Conservation (phyloP, 129 eudicot species). For the Helianthus tuberosus region DNA sequence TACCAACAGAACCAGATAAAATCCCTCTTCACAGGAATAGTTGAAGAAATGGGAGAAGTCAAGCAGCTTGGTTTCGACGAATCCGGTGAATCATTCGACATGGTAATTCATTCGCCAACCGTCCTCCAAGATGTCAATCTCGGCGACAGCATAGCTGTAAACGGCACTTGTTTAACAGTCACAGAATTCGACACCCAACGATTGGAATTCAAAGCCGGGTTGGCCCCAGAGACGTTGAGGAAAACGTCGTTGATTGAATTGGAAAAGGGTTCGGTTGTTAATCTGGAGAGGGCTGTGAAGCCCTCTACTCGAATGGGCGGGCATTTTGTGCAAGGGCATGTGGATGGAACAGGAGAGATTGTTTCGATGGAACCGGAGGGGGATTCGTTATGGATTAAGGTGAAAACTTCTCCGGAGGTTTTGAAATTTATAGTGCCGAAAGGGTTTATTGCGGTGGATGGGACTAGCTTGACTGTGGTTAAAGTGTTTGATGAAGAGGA, state of each 20-base stretch:
- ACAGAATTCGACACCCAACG: conserved; percentile 50
- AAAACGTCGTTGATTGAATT: conserved; percentile 65
- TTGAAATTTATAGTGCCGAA: conserved; percentile 88
- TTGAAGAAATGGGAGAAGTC: conserved; percentile 82
- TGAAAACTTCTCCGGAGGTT: conserved; percentile 60
- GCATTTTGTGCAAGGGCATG: conserved; percentile 97
- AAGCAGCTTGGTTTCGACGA: conserved; percentile 53
- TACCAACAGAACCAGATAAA: conserved; percentile 30
- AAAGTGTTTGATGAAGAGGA: conserved; percentile 78
- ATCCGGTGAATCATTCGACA: conserved; percentile 56
- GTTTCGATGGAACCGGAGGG: conserved; percentile 63
- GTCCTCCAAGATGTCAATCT: conserved; percentile 68
- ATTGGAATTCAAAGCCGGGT: conserved; percentile 62
- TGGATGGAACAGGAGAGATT: conserved; percentile 88
- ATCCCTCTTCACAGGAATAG: conserved; percentile 84
- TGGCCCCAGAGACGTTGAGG: conserved; percentile 78
- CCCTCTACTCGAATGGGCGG: conserved; percentile 92
- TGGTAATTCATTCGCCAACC: conserved; percentile 54
- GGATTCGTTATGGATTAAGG: conserved; percentile 93
- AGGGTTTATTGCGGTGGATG: conserved; percentile 90
- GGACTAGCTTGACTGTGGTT: conserved; percentile 92
- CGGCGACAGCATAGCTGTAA: conserved; percentile 90
- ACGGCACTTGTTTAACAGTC: conserved; percentile 87
- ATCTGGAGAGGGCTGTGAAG: conserved; percentile 80
- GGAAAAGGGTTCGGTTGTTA: conserved; percentile 63